Base-by-base conservation (phyloP, 345 rosid species). In the Populus simonii region DNA sequence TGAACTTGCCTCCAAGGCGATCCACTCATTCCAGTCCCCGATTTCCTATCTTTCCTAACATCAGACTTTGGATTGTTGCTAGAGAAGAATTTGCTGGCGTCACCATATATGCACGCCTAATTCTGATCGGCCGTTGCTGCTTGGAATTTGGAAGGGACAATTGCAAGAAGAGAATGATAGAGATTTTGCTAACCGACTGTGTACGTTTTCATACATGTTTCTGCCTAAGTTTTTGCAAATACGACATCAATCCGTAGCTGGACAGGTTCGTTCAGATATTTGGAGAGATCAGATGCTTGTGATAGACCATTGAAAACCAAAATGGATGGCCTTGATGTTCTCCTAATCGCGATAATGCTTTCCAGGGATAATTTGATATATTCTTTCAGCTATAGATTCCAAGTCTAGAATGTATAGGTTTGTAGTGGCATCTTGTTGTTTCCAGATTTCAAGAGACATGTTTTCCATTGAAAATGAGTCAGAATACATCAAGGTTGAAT, bases 1-100 rank as follows among this genome's bases (percentile, higher is more conserved):
- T 90, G 85, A 71, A 90, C 83, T 90, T 90, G 62, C 94, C 92
- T 4, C 92, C 94, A 33, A 67, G 91, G 91, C 59, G 89, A 89
- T 87, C 94, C 92, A 31, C 36, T 86, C 85, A 77, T 49, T 22
- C 94, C 94, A 1, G 89, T 86, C 7, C 77, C 89, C 3, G 94
- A 91, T 79, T 78, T 89, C 87, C 86, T 73, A 62, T 86, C 92
- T 53, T 79, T 89, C 80, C 80, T 78, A 75, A 3, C 87, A 1
- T 88, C 88, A 9, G 87, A 18, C 65, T 62, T 67, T 82, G 62
- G 59, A 51, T 6, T 17, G 8, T 51, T 51, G n/a, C 57, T 5
- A 7, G 7, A 51, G 57, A 18, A 51, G 57, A 51, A 51, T 51
- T 51, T 51, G n/a, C n/a, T 17, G n/a, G 6, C 8, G n/a, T 51